Percentiles rank a stretch among this genome's conserved stretches.
These are phyloP conservation scores for Tetrahymena malaccensis DNA, from an alignment of 73 alveolate genomes.

Conservation along the genomic window DNA sequence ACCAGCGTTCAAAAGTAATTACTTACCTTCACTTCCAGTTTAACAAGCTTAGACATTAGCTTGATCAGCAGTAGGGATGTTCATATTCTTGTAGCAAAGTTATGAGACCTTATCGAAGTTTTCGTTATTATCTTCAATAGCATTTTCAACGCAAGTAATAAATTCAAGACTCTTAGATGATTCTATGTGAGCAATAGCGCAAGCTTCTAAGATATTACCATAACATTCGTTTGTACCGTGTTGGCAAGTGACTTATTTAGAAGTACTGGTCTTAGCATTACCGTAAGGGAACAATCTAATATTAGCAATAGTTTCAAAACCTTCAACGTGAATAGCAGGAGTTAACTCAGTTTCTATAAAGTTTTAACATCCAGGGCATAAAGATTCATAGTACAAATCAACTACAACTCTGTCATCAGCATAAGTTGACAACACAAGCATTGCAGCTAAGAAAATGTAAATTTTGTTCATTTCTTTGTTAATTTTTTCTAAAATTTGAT, in stretches of 20 bases:
- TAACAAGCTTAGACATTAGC: background rate
- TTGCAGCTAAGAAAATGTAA: background rate
- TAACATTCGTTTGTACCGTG: slow-evolving; percentile 39
- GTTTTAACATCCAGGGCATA: slow-evolving; percentile 34
- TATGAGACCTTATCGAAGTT: background rate
- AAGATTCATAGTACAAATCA: slow-evolving; percentile 30
- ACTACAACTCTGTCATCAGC: slow-evolving; percentile 15
- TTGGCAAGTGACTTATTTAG: slow-evolving; percentile 5
- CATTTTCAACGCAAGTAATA: background rate
- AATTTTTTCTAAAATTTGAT: background rate
- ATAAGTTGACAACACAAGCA: background rate
- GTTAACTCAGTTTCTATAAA: slow-evolving; percentile 1
- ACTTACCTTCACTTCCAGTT: slow-evolving; percentile 17
- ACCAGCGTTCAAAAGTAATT: slow-evolving; percentile 22
- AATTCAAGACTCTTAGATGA: background rate
- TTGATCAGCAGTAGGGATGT: background rate
- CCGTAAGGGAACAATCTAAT: slow-evolving; percentile 40
- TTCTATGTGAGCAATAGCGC: slow-evolving; percentile 6
- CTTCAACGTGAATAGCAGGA: slow-evolving; percentile 8
- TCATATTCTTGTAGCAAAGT: background rate
- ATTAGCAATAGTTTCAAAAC: slow-evolving; percentile 8
- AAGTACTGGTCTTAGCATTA: slow-evolving; percentile 10
- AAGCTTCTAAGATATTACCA: slow-evolving; percentile 28
- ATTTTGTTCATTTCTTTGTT: background rate
- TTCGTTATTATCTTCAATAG: background rate